Conservation (phyloP, 768 basidiomycete genomes). For the Boletus coccyginus region DNA sequence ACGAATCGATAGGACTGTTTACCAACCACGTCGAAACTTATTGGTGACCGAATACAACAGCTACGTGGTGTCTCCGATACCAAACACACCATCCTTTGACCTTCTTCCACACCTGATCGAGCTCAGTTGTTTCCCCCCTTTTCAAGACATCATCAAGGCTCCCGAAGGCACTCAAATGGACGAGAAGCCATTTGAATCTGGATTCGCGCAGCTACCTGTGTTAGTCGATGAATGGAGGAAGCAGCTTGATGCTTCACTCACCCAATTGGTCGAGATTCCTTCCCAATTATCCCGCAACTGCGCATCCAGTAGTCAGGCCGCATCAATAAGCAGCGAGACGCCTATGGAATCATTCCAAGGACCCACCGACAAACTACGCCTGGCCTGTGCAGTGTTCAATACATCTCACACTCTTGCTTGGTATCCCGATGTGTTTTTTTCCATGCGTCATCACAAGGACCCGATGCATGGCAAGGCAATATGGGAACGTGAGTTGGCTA, state of each 20-base stretch:
- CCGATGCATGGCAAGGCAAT: too few species aligned
- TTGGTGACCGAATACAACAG: not conserved
- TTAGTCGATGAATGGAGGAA: slow-evolving; percentile 1
- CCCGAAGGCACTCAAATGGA: not conserved
- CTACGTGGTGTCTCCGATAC: not conserved
- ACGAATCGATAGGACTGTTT: not conserved
- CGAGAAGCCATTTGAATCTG: not conserved
- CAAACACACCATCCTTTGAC: not conserved
- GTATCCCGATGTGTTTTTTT: not conserved
- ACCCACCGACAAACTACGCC: not conserved
- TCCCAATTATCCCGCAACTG: not conserved
- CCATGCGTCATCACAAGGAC: not conserved
- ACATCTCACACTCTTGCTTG: not conserved
- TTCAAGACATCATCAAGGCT: not conserved
- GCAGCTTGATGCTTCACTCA: not conserved
- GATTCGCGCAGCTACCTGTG: slow-evolving; percentile 1
- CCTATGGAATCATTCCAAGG: not conserved
- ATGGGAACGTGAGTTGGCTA: not conserved
- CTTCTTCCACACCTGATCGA: slow-evolving; percentile 3
- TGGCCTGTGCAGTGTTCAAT: slow-evolving; percentile 4
- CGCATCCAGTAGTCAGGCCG: too few species aligned
- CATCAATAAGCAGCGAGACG: not conserved
- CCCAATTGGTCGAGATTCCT: not conserved
- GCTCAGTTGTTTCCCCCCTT: not conserved
- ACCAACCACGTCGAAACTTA: not conserved